These are phyloP conservation scores for Mycosphaerella sp. DNA, from an alignment of 2,329 filamentous ascomycete genomes.

Conservation along the genomic window DNA sequence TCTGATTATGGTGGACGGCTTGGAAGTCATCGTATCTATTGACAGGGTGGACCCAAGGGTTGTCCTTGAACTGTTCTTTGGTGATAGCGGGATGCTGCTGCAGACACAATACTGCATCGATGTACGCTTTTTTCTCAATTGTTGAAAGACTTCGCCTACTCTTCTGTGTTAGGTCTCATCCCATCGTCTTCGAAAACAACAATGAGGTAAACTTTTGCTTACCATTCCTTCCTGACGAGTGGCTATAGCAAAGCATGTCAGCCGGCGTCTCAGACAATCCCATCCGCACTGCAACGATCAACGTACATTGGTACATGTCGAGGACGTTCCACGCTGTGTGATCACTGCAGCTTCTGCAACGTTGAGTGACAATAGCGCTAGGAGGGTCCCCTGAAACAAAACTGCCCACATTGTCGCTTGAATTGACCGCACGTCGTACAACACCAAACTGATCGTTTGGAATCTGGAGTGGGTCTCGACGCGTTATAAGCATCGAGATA, in stretches of 20 bases:
- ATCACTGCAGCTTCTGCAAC: background rate
- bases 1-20: background rate
- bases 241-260: background rate
- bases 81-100: background rate
- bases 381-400: no score
- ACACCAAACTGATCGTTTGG: no score
- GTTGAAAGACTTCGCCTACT: background rate
- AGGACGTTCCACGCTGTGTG: background rate
- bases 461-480: no score
- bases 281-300: background rate
- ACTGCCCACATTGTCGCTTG: no score
- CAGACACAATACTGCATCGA: background rate
- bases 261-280: background rate
- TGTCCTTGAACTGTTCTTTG: background rate
- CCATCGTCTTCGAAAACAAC: no score
- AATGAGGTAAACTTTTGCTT: no score
- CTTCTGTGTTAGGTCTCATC: background rate
- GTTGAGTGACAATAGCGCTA: background rate
- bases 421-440: no score
- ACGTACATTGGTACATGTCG: background rate
- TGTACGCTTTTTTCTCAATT: background rate
- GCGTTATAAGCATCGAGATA: no score
- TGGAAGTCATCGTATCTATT: background rate
- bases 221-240: background rate
- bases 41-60: background rate